phyloP scores from a whole-genome alignment of 768 basidiomycete species.

The Dioszegia aurantiaca region DNA sequence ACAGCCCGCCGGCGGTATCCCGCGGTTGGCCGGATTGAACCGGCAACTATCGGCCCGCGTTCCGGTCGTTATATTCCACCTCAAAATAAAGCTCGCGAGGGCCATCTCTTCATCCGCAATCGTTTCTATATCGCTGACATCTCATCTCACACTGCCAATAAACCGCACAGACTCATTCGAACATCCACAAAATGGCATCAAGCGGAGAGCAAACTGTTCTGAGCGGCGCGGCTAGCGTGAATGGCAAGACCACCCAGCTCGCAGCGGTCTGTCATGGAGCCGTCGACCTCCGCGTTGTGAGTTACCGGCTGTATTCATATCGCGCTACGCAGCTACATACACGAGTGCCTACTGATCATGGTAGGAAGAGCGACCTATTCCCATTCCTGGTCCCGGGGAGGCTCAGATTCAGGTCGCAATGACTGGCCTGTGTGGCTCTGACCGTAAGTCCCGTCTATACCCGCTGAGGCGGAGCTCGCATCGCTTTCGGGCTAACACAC shows the following conservation, averaged over 20 bases:
- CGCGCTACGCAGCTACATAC: no score
- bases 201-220: no score
- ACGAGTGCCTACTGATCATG: constrained; percentile 1
- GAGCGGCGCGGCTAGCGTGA: neutral
- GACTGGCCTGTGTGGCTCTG: constrained; percentile 82
- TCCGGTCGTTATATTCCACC: no score
- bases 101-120: no score
- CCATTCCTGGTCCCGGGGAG: constrained; percentile 68
- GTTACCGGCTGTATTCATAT: no score
- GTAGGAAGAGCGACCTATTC: constrained; percentile 64
- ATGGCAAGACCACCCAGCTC: constrained; percentile 55
- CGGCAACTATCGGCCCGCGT: neutral
- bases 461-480: no score
- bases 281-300: constrained; percentile 71
- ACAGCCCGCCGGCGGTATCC: no score
- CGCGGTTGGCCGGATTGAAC: neutral
- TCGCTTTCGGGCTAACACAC: no score
- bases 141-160: no score
- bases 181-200: constrained; percentile 4
- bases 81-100: no score
- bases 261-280: constrained; percentile 81
- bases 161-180: no score
- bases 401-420: constrained; percentile 75
- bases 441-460: constrained; percentile 44
- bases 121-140: no score